phyloP scores from a whole-genome alignment of 306 rosid species.

The Cicer bijugum region DNA sequence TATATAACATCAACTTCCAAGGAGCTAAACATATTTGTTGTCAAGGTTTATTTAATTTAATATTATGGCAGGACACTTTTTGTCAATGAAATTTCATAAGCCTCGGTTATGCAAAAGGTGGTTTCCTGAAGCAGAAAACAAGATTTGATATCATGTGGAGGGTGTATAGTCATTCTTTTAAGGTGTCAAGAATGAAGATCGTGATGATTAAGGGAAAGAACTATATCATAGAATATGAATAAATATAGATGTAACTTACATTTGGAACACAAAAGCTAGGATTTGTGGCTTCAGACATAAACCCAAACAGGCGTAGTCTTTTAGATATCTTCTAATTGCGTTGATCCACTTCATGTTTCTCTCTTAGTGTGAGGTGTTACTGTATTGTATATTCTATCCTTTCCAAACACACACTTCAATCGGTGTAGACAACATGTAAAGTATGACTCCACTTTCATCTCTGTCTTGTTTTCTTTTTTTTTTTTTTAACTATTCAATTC shows the following conservation, averaged over 20 bases:
- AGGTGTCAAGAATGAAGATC: slow-evolving; percentile 53
- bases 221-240: too few species aligned
- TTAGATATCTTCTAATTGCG: too few species aligned
- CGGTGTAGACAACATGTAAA: not conserved
- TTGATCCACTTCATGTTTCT: too few species aligned
- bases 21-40: not conserved
- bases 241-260: too few species aligned
- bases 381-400: too few species aligned
- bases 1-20: slow-evolving; percentile 32
- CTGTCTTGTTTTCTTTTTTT: not conserved
- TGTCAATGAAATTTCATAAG: slow-evolving; percentile 43
- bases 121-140: slow-evolving; percentile 57
- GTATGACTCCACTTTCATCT: not conserved
- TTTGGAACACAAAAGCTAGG: too few species aligned
- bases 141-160: slow-evolving; percentile 69
- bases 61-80: slow-evolving; percentile 45
- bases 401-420: not conserved
- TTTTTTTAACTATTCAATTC: too few species aligned
- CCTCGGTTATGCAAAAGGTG: slow-evolving; percentile 49
- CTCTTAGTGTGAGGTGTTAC: too few species aligned
- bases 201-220: not conserved
- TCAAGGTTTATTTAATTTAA: too few species aligned
- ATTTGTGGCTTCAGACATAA: too few species aligned
- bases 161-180: slow-evolving; percentile 61
- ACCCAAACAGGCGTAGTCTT: too few species aligned